Percentiles rank a stretch among this genome's conserved stretches.
Conservation (phyloP, 2,329 filamentous ascomycete species). For the Neofusicoccum laricinum region DNA sequence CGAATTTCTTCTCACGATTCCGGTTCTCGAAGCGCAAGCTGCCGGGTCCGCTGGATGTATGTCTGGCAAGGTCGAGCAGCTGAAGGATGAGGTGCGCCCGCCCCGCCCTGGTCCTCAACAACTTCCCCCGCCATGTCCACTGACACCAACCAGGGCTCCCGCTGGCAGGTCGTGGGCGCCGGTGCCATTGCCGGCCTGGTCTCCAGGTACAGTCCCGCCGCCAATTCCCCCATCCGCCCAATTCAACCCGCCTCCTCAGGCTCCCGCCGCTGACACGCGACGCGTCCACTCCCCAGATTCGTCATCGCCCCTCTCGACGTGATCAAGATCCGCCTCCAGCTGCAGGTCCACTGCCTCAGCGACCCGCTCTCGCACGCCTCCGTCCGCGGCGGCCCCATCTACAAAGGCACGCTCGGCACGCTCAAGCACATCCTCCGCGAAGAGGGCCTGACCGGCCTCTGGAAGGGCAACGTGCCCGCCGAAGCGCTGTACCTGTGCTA, state of each 20-base stretch:
- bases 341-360: slow-evolving; percentile 81
- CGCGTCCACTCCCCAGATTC: slow-evolving; percentile 59
- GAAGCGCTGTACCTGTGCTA: slow-evolving; percentile 94
- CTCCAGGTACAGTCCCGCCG: slow-evolving; percentile 62
- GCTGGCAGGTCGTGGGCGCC: slow-evolving; percentile 62
- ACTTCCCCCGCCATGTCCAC: background rate
- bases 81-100: slow-evolving; percentile 64
- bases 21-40: slow-evolving; percentile 21
- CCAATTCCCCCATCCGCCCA: slow-evolving; percentile 18
- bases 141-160: slow-evolving; percentile 55
- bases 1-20: slow-evolving; percentile 18
- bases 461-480: slow-evolving; percentile 97
- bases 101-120: slow-evolving; percentile 3
- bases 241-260: background rate
- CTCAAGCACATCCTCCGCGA: slow-evolving; percentile 71
- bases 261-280: background rate
- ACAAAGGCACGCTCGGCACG: slow-evolving; percentile 75
- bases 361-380: slow-evolving; percentile 59
- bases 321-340: slow-evolving; percentile 94
- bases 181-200: slow-evolving; percentile 78
- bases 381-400: slow-evolving; percentile 50
- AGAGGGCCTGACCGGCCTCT: slow-evolving; percentile 81
- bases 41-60: slow-evolving; percentile 50
- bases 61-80: slow-evolving; percentile 60
- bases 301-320: slow-evolving; percentile 94